Conservation (phyloP, 2,329 filamentous ascomycete genomes). For the Corniculantispora saksenae region DNA sequence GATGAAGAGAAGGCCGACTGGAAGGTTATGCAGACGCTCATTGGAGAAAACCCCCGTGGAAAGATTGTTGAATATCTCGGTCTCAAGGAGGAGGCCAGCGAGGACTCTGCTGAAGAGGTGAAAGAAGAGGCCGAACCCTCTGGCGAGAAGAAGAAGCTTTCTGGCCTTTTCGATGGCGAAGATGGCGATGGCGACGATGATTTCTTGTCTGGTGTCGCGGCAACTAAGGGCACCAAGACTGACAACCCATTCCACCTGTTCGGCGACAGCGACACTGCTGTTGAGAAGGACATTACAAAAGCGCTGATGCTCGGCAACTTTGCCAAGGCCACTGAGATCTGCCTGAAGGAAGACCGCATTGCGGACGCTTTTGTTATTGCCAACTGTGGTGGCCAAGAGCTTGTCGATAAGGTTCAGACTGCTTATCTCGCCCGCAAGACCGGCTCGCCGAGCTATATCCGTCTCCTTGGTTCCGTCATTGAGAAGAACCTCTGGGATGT, state of each 20-base stretch:
- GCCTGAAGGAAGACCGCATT: constrained; percentile 82
- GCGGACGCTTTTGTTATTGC: constrained; percentile 98
- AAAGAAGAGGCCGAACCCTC: constrained; percentile 32
- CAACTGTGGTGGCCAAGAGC: constrained; percentile 90
- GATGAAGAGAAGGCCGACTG: constrained; percentile 96
- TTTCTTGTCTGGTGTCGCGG: constrained; percentile 81
- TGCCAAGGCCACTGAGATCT: constrained; percentile 83
- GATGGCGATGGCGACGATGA: constrained; percentile 72
- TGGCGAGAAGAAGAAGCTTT: constrained; percentile 61
- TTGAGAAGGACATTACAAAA: constrained; percentile 84
- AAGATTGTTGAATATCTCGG: constrained; percentile 87
- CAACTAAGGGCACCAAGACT: constrained; percentile 88
- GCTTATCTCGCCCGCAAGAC: constrained; percentile 84
- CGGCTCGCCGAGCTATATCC: constrained; percentile 85
- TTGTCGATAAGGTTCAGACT: constrained; percentile 90
- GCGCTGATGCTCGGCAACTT: constrained; percentile 90
- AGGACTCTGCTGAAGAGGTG: constrained; percentile 41
- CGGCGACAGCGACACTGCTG: constrained; percentile 76
- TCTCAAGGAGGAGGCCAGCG: constrained; percentile 66
- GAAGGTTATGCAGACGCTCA: constrained; percentile 88
- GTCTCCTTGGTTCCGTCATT: constrained; percentile 86
- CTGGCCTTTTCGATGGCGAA: constrained; percentile 76
- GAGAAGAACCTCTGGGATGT: constrained; percentile 98
- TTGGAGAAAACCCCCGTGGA: constrained; percentile 80
- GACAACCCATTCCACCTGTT: constrained; percentile 93